Base-by-base conservation (phyloP, 2,329 filamentous ascomycete genomes). In the Aspergillus calidoustus region DNA sequence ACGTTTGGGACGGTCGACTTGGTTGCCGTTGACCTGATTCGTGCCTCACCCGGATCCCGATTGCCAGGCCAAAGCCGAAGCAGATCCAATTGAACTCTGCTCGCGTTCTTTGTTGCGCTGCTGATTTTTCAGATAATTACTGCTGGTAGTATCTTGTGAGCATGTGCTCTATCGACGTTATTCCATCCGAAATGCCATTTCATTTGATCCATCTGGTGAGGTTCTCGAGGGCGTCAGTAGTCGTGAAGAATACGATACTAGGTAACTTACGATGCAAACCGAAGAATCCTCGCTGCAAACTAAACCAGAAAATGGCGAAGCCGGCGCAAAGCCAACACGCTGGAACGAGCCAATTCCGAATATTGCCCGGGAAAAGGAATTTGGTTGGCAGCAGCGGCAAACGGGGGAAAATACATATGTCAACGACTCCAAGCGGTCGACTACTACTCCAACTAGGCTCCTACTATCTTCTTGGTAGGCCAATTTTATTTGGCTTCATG, bases 351-450 rank as follows among this genome's bases (percentile, higher is more conserved):
- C 60, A 62, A 57, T 66, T 68, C 68, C 69, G 68, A 69, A 68
- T 41, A 57, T 64, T 30, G 64, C 57, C 66, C 68, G 65, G 65
- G 49, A 51, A 56, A 63, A 49, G 25, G 64, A 64, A 65, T 66
- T 65, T 67, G 63, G 64, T 66, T 68, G 66, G 63, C 64, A 67
- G 63, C 63, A 67, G 64, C 64, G 62, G 63, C 61, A 68, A 68
- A 64, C 64, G 66, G 64, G 64, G 64, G 65, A 59, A 67, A 65
- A 51, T 60, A 19, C 19, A 65, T 38, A 15, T 17, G 34, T 41
- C 62, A 61, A 58, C 58, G 5, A n/a, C 57, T 57, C 59, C 52
- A 66, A 60, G 60, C 62, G 66, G 61, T 38, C 54, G 50, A 46
- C 50, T 28, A 17, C 41, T 53, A 28, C 43, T 15, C 23, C 54